Base-by-base conservation (phyloP, 164 flowering plant species). In the Stephania cephalantha region DNA sequence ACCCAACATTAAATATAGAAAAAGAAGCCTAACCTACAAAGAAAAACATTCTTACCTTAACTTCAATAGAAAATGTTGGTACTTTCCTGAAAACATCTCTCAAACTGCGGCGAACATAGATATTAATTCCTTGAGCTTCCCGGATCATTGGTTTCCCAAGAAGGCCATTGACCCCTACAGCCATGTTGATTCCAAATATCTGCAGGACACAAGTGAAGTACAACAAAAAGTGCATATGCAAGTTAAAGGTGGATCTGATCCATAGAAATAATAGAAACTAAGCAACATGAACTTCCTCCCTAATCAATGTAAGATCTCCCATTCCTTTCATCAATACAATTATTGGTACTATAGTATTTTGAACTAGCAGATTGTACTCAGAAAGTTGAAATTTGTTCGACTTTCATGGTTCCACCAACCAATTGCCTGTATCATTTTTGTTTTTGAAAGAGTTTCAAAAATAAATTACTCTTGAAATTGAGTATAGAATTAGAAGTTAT, bases 1-100 rank as follows among this genome's bases (percentile, higher is more conserved):
- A 58, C 65, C 65, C 17, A 58, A 58, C 17, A 58, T 2, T 58
- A 13, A 58, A 58, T 58, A 58, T 58, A 58, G 65, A 58, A 58
- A 58, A 17, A 18, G 65, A 58, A 58, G 6, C 17, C 53, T 58
- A 58, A 58, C 22, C n/a, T 7, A 18, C n/a, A 58, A 20, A 58
- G 65, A 17, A 58, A 58, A 58, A 20, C 15, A 58, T 18, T 17
- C 25, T 80, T 80, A 96, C 99, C 96, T 88, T 90, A 48, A 96
- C 87, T 82, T 92, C 98, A 74, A 96, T 71, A 45, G 91, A 80
- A 75, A 94, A 82, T 72, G 96, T 91, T 71, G 99, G 98, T 58
- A 96, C 93, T 85, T 90, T 96, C 75, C 92, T 85, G 74, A 96
- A 96, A 79, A 96, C 91, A 85, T 96, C 99, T 76, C 98, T 88